Evolutionary conservation across 2,329 filamentous ascomycete species (phyloP), one percentile per base, ranked within the genome.

Genomic region (Tolypocladium pustulatum): DNA sequence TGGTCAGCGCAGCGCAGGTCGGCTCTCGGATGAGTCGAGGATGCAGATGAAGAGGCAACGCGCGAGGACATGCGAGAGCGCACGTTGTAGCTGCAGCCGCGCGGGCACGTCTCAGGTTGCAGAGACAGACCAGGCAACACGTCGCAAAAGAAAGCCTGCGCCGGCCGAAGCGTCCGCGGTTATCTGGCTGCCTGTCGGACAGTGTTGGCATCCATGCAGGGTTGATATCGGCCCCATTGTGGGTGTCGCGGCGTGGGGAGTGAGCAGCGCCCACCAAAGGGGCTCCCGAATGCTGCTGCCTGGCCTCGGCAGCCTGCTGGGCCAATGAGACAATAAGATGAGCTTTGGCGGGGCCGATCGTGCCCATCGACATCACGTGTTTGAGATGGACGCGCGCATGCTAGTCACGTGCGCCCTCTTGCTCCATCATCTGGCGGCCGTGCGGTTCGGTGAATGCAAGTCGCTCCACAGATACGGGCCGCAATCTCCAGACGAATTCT

Each of bases 281-380:
- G 22, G 22, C 41, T 17, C 41, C 22, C 52, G 57, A 63, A 63
- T 61, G 60, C 60, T 63, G 61, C 60, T 63, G 61, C 61, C 61
- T 63, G 57, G 56, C 57, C 9, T 34, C 20, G 13, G 43, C 43
- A 17, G 22, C 46, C 46, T 51, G 46, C 15, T 30, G 46, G 43
- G 41, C 25, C 40, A 43, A 25, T 43, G 40, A 43, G 40, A 43
- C 46, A 51, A 51, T 46, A 20, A 41, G 38, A 41, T 20, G 20
- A 41, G n/a, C 41, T 22, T 46, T 15, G 41, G 25, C 22, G n/a
- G 41, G 20, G 40, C 12, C 37, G 6, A 38, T 17, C 13, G n/a
- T n/a, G 17, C 17, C 38, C 17, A 37, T 8, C 6, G 2, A 40
- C 15, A 17, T 40, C 37, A 40, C 37, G 37, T 40, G 37, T 5